These are phyloP conservation scores for Globisporangium rhizosaccharum DNA, from an alignment of 352 stramenopile genomes.

Conservation along the genomic window DNA sequence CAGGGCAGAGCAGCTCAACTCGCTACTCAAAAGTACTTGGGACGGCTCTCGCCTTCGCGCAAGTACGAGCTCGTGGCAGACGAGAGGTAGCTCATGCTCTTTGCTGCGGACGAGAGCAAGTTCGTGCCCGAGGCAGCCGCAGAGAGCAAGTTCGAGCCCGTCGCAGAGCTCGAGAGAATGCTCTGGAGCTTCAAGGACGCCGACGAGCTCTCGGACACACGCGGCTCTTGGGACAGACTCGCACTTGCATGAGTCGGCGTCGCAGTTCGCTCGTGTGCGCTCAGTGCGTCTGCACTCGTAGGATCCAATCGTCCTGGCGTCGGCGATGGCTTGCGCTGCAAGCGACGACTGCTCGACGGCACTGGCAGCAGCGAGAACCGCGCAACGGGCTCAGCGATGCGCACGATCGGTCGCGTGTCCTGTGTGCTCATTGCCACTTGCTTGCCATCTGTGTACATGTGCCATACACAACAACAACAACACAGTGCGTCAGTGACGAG, in stretches of 20 bases:
- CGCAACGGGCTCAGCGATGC: constrained; percentile 68
- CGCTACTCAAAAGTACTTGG: constrained; percentile 58
- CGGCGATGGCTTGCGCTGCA: constrained; percentile 34
- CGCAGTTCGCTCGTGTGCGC: constrained; percentile 13
- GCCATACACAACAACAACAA: constrained; percentile 10
- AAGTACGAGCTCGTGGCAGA: constrained; percentile 70
- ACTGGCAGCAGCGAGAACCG: constrained; percentile 80
- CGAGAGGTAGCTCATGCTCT: constrained; percentile 79
- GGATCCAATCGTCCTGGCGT: constrained; percentile 4
- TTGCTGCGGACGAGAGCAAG: constrained; percentile 61
- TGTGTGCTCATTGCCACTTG: constrained; percentile 59
- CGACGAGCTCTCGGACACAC: constrained; percentile 18
- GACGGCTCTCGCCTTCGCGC: constrained; percentile 33
- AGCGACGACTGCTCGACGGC: constrained; percentile 44
- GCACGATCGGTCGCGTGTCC: constrained; percentile 58
- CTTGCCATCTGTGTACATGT: constrained; percentile 57
- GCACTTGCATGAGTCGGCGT: constrained; percentile 17
- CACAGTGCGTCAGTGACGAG: not conserved
- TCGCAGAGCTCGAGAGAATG: constrained; percentile 52
- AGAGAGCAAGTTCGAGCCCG: constrained; percentile 61
- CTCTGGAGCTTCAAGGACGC: constrained; percentile 54
- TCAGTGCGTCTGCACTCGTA: constrained; percentile 16
- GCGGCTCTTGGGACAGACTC: constrained; percentile 35
- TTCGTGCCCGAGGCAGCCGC: constrained; percentile 56
- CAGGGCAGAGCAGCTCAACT: too few species aligned